Evolutionary conservation across 805 yeast species (phyloP).

Genomic region (Kodamaea nitidulidarum): DNA sequence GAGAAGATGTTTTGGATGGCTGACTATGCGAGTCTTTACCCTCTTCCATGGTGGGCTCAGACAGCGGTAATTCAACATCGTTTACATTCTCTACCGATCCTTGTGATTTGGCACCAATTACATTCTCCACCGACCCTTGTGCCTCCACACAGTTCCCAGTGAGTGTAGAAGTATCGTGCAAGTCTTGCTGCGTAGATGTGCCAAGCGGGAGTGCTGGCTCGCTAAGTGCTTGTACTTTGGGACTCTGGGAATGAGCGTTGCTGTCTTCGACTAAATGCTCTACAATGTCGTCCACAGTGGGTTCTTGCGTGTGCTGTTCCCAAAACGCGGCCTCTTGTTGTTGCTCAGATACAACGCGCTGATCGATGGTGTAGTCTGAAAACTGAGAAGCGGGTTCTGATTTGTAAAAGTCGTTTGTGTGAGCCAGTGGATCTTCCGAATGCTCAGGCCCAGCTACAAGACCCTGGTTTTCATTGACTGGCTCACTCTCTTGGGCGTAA

Average conservation of each 20-base stretch:
- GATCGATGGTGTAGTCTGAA: background rate
- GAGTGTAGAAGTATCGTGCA: background rate
- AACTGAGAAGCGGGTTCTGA: background rate
- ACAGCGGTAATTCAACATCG: too few relatives aligned
- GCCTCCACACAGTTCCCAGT: too few relatives aligned
- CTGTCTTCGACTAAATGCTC: conserved; percentile 47
- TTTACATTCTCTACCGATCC: too few relatives aligned
- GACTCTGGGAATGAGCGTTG: too few relatives aligned
- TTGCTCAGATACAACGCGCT: background rate
- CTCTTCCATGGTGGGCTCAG: too few relatives aligned
- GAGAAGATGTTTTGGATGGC: too few relatives aligned
- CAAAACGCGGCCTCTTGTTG: background rate
- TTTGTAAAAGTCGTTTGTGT: background rate
- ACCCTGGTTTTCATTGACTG: background rate
- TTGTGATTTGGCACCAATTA: too few relatives aligned
- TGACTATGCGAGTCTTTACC: too few relatives aligned
- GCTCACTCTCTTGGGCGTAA: background rate
- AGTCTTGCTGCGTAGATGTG: background rate
- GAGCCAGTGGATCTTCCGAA: too few relatives aligned
- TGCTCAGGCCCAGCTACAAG: too few relatives aligned
- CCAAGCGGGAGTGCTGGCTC: background rate
- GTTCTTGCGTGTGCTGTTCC: background rate
- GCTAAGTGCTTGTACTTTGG: background rate
- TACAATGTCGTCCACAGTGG: conserved; percentile 51
- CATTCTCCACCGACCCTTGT: too few relatives aligned